These are phyloP conservation scores for Excoecaria cochinchinensis DNA, from an alignment of 345 rosid genomes.

Conservation along the genomic window DNA sequence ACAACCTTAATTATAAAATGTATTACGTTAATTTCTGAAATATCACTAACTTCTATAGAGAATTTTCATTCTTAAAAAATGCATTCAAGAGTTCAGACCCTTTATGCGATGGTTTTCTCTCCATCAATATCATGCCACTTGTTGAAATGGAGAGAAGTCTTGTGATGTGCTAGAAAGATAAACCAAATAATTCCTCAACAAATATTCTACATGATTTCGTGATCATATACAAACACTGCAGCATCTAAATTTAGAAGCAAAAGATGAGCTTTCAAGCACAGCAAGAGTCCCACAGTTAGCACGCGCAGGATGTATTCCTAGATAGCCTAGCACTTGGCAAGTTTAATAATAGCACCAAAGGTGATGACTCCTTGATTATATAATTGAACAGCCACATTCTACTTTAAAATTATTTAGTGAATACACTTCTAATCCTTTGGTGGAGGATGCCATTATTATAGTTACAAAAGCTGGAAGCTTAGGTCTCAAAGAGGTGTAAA, in stretches of 20 bases:
- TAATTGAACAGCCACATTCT: background rate
- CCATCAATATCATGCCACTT: background rate
- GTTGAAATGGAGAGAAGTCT: background rate
- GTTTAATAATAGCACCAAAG: background rate
- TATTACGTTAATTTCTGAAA: slow-evolving; percentile 5
- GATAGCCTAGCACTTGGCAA: background rate
- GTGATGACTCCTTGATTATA: slow-evolving; percentile 1
- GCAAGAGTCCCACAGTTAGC: background rate
- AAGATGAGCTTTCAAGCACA: background rate
- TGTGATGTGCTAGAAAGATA: slow-evolving; percentile 6
- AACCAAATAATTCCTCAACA: background rate
- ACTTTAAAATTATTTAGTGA: background rate
- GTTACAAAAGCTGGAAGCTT: background rate
- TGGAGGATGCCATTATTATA: background rate
- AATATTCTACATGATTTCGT: background rate
- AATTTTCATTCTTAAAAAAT: background rate
- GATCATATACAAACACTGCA: background rate
- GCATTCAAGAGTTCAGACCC: slow-evolving; percentile 3
- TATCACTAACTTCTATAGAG: background rate
- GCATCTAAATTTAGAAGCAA: slow-evolving; percentile 4
- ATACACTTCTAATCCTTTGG: background rate
- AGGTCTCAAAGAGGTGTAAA: slow-evolving; percentile 7
- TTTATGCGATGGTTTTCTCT: slow-evolving; percentile 1
- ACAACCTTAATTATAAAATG: slow-evolving; percentile 11
- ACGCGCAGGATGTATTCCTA: background rate